These are phyloP conservation scores for Metschnikowia vanudenii DNA, from an alignment of 805 yeast species.

Conservation along the genomic window DNA sequence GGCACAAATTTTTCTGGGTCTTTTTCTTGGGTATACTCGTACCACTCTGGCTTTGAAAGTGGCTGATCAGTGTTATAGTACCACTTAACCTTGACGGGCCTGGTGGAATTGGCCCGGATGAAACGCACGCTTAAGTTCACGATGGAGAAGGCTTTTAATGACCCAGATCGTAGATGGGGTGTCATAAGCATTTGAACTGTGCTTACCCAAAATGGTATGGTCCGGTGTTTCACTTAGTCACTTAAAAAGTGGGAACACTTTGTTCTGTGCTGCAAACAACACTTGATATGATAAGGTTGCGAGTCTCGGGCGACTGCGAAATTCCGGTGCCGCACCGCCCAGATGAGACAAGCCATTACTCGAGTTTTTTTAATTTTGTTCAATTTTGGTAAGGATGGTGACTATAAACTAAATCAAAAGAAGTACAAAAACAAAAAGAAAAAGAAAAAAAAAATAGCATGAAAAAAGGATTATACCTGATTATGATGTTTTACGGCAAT, in stretches of 20 bases:
- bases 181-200: background rate
- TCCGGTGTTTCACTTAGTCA: constrained; percentile 7
- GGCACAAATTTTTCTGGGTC: constrained; percentile 62
- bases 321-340: no score
- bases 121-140: background rate
- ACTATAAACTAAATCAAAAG: no score
- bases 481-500: no score
- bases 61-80: constrained; percentile 84
- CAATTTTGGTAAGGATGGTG: no score
- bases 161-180: background rate
- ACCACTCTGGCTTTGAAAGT: constrained; percentile 59
- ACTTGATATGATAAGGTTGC: constrained; percentile 8
- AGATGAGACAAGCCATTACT: no score
- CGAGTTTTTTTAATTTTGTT: no score
- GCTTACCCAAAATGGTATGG: no score
- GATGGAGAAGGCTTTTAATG: background rate
- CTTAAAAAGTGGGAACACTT: constrained; percentile 24
- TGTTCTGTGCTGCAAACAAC: constrained; percentile 23
- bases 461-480: background rate
- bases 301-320: no score
- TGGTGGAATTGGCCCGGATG: constrained; percentile 5
- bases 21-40: constrained; percentile 48
- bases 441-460: background rate
- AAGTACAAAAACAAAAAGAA: no score
- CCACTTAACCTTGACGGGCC: constrained; percentile 50